Base-by-base conservation (phyloP, 2,329 filamentous ascomycete species). In the Penicillium sp. region DNA sequence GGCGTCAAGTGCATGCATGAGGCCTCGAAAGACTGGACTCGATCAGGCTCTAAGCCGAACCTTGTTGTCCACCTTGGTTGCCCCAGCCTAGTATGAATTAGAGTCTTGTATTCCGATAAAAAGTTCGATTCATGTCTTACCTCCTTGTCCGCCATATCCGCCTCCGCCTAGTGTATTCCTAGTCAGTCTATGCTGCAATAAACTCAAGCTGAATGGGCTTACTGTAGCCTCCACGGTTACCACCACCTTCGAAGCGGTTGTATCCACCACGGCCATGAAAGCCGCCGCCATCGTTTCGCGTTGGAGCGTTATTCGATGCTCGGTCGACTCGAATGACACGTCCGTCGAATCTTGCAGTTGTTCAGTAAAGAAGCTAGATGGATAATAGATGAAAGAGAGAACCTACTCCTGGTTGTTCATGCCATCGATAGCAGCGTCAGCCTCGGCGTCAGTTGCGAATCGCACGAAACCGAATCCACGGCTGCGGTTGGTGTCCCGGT, bases 401-500 rank as follows among this genome's bases (percentile, higher is more conserved):
- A 62, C 89, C 75, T 82, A 97, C 93, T 97, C 91, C 57, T 74
- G 71, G 64, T 77, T 76, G 66, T 75, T 77, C 76, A 78, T 76
- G 7, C 63, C 68, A 21, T 63, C 63, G 64, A 75, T 71, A 7
- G 76, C 76, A 30, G 68, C 65, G 33, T 77, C 72, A 7, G 76
- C 75, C 52, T 78, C 76, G 16, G 57, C 62, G 5, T 74, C 72
- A 50, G 59, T 71, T 52, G 84, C 78, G 77, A 93, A 99, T 66
- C 92, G 89, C 62, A 99, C 93, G 74, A 97, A 97, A 48, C 94
- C 94, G 74, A 97, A 99, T 60, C 94, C 94, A 74, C 94, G 90
- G 81, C 92, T 97, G 74, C 93, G 91, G 67, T 91, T 90, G 69
- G 93, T 97, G 72, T 97, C 93, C 69, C 92, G 90, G 75, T 99